phyloP scores from a whole-genome alignment of 2,329 filamentous ascomycete genomes.

The Clarireedia hainanense region DNA sequence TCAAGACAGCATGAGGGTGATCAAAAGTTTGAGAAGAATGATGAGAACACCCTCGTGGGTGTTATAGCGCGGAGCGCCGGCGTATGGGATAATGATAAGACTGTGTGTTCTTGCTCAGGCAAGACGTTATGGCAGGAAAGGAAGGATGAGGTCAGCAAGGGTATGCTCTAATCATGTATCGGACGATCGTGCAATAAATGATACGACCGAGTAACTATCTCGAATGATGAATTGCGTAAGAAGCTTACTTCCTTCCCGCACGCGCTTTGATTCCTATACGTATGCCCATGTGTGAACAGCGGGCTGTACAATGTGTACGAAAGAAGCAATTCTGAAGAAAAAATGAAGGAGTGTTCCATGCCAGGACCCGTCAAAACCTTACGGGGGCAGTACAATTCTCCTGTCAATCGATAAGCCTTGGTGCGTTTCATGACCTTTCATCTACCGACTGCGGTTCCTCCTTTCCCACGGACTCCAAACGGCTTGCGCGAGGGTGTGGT shows the following conservation, averaged over 20 bases:
- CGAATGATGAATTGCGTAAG: not conserved
- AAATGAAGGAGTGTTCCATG: conserved; percentile 4
- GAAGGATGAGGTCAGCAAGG: conserved; percentile 78
- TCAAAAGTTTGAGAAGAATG: conserved; percentile 57
- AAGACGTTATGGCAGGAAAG: conserved; percentile 99
- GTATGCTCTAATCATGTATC: conserved; percentile 63
- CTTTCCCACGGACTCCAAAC: not conserved
- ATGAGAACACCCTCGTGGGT: conserved; percentile 79
- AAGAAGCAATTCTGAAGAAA: conserved; percentile 14
- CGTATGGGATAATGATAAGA: conserved; percentile 99
- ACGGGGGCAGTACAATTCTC: conserved; percentile 6
- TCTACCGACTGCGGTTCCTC: not conserved
- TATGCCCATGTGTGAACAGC: not conserved
- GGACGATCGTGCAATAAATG: conserved; percentile 17
- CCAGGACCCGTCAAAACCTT: not conserved
- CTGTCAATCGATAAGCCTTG: conserved; percentile 21
- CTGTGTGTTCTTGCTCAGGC: conserved; percentile 92
- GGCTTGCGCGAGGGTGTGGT: not conserved
- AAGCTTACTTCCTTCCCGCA: not conserved
- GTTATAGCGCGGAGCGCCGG: conserved; percentile 93
- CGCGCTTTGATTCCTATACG: not conserved
- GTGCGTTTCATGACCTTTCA: conserved; percentile 15
- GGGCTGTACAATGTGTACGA: not conserved
- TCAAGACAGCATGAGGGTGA: conserved; percentile 56
- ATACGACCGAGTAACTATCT: not conserved